Percentiles rank a stretch among this genome's conserved stretches.
Evolutionary conservation across 495 filamentous ascomycete species (phyloP).

Genomic region (Delitschia confertaspora): DNA sequence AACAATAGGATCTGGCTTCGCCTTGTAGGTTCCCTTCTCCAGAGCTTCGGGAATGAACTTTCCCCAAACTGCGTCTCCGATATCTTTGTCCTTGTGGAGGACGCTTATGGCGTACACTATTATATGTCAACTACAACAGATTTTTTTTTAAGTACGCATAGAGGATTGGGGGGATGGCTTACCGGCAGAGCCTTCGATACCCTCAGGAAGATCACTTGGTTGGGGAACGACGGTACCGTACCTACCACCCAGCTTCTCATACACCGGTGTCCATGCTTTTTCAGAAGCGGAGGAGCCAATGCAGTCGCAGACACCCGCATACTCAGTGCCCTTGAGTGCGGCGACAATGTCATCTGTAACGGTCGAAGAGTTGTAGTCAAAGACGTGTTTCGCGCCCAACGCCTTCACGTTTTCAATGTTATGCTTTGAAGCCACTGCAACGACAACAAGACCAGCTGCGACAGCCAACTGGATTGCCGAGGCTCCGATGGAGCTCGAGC

Average conservation of each 20-base stretch:
- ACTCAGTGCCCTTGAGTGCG: conserved; percentile 30
- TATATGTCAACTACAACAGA: not conserved
- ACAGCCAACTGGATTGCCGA: conserved; percentile 54
- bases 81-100: conserved; percentile 12
- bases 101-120: conserved; percentile 29
- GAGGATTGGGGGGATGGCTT: not conserved
- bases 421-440: conserved; percentile 44
- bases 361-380: conserved; percentile 46
- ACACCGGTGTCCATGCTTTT: conserved; percentile 21
- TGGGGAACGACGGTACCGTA: conserved; percentile 22
- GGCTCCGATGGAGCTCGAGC: conserved; percentile 49
- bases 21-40: conserved; percentile 19
- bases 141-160: not conserved
- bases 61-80: conserved; percentile 26
- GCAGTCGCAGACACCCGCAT: conserved; percentile 32
- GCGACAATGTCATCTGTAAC: conserved; percentile 34
- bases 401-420: conserved; percentile 46
- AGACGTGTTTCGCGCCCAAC: conserved; percentile 48
- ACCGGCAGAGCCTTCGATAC: conserved; percentile 21
- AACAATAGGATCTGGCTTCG: conserved; percentile 24
- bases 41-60: conserved; percentile 27
- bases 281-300: conserved; percentile 23
- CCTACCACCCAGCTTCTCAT: conserved; percentile 30
- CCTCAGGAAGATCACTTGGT: conserved; percentile 18
- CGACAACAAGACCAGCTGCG: conserved; percentile 50